Evolutionary conservation across 2,329 filamentous ascomycete species (phyloP).

Genomic region (Polytolypa hystricis): DNA sequence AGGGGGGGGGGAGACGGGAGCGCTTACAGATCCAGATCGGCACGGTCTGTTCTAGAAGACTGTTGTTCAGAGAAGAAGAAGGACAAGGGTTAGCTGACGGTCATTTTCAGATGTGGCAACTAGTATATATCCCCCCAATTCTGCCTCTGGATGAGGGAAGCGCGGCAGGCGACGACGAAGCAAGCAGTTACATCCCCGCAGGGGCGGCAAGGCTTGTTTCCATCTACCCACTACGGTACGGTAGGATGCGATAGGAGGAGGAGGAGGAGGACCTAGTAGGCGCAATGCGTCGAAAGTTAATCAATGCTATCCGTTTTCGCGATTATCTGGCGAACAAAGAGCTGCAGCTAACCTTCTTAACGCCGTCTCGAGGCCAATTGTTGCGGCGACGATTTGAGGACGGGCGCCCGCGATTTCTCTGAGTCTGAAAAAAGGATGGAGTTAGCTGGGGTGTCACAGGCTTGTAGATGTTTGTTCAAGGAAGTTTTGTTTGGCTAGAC

Average conservation of each 20-base stretch:
- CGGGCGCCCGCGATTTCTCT: conserved; percentile 24
- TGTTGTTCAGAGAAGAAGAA: conserved; percentile 28
- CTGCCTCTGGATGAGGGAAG: too few species aligned
- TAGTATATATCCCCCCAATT: too few species aligned
- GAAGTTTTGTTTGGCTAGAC: not conserved
- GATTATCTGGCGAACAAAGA: too few species aligned
- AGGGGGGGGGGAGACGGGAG: not conserved
- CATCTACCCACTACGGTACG: conserved; percentile 24
- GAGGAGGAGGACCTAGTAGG: conserved; percentile 34
- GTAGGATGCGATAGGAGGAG: conserved; percentile 28
- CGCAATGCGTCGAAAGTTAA: conserved; percentile 9
- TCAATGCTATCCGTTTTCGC: too few species aligned
- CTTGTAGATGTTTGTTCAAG: conserved; percentile 3
- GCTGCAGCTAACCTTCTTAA: conserved; percentile 65
- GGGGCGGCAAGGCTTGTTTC: not conserved
- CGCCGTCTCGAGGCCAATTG: conserved; percentile 64
- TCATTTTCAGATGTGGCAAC: conserved; percentile 22
- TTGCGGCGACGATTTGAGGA: conserved; percentile 21
- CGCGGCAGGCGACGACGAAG: too few species aligned
- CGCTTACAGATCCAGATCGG: conserved; percentile 36
- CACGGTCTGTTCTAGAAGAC: conserved; percentile 34
- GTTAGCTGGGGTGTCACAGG: conserved; percentile 3
- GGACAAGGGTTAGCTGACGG: conserved; percentile 35
- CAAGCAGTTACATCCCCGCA: not conserved
- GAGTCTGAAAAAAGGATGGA: conserved; percentile 9